phyloP scores from a whole-genome alignment of 306 rosid genomes.

The Trichosanthes truncata region DNA sequence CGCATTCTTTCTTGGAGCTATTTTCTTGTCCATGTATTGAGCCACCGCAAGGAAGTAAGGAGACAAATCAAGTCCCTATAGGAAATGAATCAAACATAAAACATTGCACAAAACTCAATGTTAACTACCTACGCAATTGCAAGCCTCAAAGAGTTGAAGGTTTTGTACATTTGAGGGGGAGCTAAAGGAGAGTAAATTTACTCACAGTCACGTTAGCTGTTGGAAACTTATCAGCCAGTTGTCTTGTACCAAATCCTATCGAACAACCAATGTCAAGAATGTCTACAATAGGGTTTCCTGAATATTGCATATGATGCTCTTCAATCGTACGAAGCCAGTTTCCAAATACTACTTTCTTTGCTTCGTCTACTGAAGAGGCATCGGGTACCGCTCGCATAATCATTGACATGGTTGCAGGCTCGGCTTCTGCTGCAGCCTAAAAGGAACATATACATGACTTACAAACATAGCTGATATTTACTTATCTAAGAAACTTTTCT shows the following conservation, averaged over 20 bases:
- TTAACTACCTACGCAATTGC: background rate
- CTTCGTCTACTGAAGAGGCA: slow-evolving; percentile 44
- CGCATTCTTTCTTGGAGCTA: slow-evolving; percentile 26
- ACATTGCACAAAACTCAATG: background rate
- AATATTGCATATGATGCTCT: slow-evolving; percentile 38
- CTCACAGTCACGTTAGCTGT: slow-evolving; percentile 45
- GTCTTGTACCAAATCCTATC: slow-evolving; percentile 45
- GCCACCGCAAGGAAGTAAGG: slow-evolving; percentile 64
- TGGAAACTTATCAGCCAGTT: slow-evolving; percentile 47
- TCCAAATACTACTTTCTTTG: slow-evolving; percentile 32
- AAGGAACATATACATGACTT: slow-evolving; percentile 7
- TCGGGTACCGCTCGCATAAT: slow-evolving; percentile 34
- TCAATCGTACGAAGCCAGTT: slow-evolving; percentile 50
- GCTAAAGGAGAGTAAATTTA: background rate
- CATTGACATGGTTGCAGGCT: slow-evolving; percentile 59
- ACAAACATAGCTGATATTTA: background rate
- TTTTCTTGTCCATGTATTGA: slow-evolving; percentile 40
- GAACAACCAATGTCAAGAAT: slow-evolving; percentile 60
- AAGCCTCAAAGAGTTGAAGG: background rate
- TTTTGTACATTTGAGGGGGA: background rate
- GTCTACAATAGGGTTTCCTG: slow-evolving; percentile 30
- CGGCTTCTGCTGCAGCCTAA: slow-evolving; percentile 75
- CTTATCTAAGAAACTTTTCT: background rate
- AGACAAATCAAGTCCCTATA: slow-evolving; percentile 63
- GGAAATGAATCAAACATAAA: background rate